Evolutionary conservation across 495 filamentous ascomycete genomes (phyloP), one percentile per base, ranked within the genome.

Genomic region (Penicillium cinerascens): DNA sequence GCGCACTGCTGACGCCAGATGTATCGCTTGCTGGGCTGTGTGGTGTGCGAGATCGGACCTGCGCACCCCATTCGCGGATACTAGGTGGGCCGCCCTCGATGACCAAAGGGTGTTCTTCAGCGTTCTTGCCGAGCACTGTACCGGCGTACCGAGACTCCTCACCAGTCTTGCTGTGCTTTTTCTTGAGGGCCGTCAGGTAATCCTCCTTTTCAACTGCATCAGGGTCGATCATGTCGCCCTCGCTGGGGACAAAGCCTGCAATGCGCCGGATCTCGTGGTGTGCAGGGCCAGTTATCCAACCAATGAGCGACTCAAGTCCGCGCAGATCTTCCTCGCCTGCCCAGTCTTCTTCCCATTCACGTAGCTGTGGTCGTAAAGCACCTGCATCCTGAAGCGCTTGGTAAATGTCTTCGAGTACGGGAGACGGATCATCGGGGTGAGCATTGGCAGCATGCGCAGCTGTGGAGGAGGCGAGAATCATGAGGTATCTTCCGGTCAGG

Each of bases 71-170:
- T 43, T 85, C 83, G 3, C 75, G 71, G 23, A 95, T 77, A 57
- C 78, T 87, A 26, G 79, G 82, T 17, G 75, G 78, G 25, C 87
- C 86, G 25, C 90, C 89, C 58, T 93, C 89, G 29, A 92, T 82
- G 40, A 77, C 68, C 20, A 92, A 63, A 2, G 81, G 77, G 57
- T 82, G 81, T 35, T 86, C 83, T 49, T 91, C 87, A 22, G 76
- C 80, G 41, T 69, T 67, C 55, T 82, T 84, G 3, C 91, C 91
- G 10, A 97, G 68, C 0, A 90, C 76, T 4, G 91, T 95, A 3
- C 89, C 89, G 27, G 83, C 78, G 66, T 85, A 95, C 54, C 91
- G 81, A 9, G 86, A 83, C 54, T 92, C 88, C 55, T 93, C 89
- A 27, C 84, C 84, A 4, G 83, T 88, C 61, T 91, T 92, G 67